Base-by-base conservation (phyloP, 768 basidiomycete species). In the Paxillus involutus region DNA sequence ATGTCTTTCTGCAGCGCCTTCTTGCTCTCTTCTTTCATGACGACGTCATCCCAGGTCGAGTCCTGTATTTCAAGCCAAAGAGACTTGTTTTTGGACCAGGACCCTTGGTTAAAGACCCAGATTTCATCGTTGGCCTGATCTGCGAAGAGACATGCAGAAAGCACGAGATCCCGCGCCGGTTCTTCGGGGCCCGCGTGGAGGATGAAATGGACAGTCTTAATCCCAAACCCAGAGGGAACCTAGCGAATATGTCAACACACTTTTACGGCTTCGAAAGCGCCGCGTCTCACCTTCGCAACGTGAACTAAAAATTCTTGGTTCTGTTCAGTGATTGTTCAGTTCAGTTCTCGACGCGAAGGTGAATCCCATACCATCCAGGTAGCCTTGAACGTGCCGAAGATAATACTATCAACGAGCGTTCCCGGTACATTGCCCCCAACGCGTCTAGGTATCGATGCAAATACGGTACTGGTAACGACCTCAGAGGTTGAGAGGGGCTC, bases 61-160 rank as follows among this genome's bases (percentile, higher is more conserved):
- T 80, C 79, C 64, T 86, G 83, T 17, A 86, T 68, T 57, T 81
- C 79, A 3, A 55, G 44, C 86, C 86, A 92, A 13, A 92, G 78
- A 0, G 60, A 61, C 45, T 74, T 75, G 60, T 82, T 78, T 63
- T 91, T 89, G 17, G 57, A 49, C 91, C 91, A 94, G 33, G 63
- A 80, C 0, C 85, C 83, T 55, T 82, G 78, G 54, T 91, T 82
- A 69, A 82, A 93, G 5, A 93, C 86, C 80, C 88, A 87, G 50
- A 93, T 80, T 58, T 91, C 88, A 4, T 85, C 70, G 49, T 89
- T 85, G 11, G 84, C 69, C 32, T 77, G 74, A 44, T 85, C 69
- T 5, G 71, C 53, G 72, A 77, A 86, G 21, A 79, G 64, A 1
- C 84, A 87, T 4, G 75, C 72, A 4, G 77, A 72, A 13, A 85